Percentiles rank a stretch among this genome's conserved stretches.
phyloP scores from a whole-genome alignment of 2,329 filamentous ascomycete species.

The Mycosphaerella arachidis region DNA sequence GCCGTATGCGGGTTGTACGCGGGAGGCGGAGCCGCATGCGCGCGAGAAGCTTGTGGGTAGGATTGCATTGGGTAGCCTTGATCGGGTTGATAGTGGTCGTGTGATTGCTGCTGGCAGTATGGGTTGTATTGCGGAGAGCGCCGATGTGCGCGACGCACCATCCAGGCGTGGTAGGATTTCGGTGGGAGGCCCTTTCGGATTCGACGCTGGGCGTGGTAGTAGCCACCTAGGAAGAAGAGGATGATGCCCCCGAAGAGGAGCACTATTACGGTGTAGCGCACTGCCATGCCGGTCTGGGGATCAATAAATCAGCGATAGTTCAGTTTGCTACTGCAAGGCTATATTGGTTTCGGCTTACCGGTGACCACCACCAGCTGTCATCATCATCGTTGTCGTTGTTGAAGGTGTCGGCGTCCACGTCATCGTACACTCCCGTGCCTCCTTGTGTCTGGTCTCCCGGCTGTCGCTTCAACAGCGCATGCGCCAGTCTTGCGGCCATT shows the following conservation, averaged over 20 bases:
- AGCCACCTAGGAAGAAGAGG: slow-evolving; percentile 62
- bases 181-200: slow-evolving; percentile 62
- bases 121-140: slow-evolving; percentile 7
- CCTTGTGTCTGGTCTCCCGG: not conserved
- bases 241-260: slow-evolving; percentile 56
- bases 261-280: slow-evolving; percentile 69
- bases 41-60: slow-evolving; percentile 25
- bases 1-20: slow-evolving; percentile 31
- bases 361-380: slow-evolving; percentile 25
- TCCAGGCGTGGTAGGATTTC: slow-evolving; percentile 61
- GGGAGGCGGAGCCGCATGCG: slow-evolving; percentile 30
- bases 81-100: slow-evolving; percentile 19
- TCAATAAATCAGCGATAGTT: not conserved
- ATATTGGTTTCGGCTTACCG: slow-evolving; percentile 15
- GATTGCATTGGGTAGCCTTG: slow-evolving; percentile 23
- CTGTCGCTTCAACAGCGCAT: slow-evolving; percentile 1
- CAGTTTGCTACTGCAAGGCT: not conserved
- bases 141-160: slow-evolving; percentile 24
- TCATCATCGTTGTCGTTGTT: not conserved
- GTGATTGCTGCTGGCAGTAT: slow-evolving; percentile 16
- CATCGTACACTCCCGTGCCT: not conserved
- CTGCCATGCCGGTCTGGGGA: slow-evolving; percentile 42
- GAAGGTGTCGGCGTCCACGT: not conserved
- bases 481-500: not conserved
- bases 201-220: slow-evolving; percentile 64